Evolutionary conservation across 2,329 filamentous ascomycete genomes (phyloP), one percentile per base, ranked within the genome.

Genomic region (Fusarium sp.): DNA sequence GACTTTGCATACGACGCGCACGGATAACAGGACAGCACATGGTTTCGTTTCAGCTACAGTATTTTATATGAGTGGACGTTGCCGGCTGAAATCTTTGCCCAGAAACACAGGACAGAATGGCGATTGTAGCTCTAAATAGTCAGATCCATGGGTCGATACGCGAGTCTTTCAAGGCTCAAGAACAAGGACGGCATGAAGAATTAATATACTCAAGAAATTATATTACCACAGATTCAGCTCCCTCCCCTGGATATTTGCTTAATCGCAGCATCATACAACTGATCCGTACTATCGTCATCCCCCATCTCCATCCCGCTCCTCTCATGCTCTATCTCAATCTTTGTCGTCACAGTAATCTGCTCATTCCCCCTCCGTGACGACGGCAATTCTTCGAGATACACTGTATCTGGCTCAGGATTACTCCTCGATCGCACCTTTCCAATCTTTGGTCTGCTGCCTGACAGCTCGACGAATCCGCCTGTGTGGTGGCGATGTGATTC

Each of bases 161-260:
- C 45, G 9, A 50, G 24, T 29, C 22, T 16, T 27, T 50, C 22
- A 50, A n/a, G 24, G 24, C 22, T 5, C 16, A 0, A 27, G 8
- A 50, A 9, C 3, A 50, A 3, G 24, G 10, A 7, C 45, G 5
- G 47, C 47, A 52, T 31, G 24, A 31, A 52, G 10, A 31, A 9
- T 20, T 27, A 47, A 34, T 37, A 62, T 35, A 9, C 40, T 29
- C 31, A 13, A 50, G 47, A 31, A 52, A 52, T 52, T 20, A 14
- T 31, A 52, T 52, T 16, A 56, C 29, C 3, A 11, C 52, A 37
- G 13, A n/a, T 18, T 57, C 31, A 57, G 20, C 5, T 27, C 31
- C 35, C 20, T 24, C 35, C 54, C 42, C 29, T 62, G 11, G 40
- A 66, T 61, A 74, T 74, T n/a, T 72, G 64, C 18, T 74, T 74